A percentile compares a stretch with the other conserved stretches of the same genome.
These are phyloP conservation scores for Cladosporium colombiae DNA, from an alignment of 2,329 filamentous ascomycete genomes.

Conservation along the genomic window DNA sequence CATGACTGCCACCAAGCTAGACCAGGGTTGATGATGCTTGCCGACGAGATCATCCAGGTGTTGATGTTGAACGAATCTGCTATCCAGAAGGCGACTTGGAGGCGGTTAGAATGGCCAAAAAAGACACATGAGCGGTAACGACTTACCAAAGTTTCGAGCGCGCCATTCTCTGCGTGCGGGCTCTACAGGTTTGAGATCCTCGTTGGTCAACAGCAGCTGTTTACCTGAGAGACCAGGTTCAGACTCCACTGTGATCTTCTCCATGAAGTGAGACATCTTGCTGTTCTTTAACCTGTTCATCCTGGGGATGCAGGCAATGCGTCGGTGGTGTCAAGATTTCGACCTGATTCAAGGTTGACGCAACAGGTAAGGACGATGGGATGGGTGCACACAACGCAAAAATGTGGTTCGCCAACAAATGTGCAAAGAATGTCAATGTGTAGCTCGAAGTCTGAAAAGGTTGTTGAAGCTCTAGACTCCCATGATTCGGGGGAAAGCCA, in stretches of 20 bases:
- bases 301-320: conserved; percentile 4
- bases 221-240: conserved; percentile 76
- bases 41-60: conserved; percentile 51
- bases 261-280: conserved; percentile 35
- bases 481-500: not conserved
- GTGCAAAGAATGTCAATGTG: not conserved
- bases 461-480: not conserved
- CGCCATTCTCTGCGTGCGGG: conserved; percentile 79
- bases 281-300: conserved; percentile 47
- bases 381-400: not conserved
- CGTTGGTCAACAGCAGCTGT: conserved; percentile 84
- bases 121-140: not conserved
- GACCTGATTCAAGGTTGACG: not conserved
- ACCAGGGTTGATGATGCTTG: conserved; percentile 53
- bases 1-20: conserved; percentile 43
- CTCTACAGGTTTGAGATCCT: conserved; percentile 61
- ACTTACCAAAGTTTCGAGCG: conserved; percentile 68
- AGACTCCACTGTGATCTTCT: conserved; percentile 69
- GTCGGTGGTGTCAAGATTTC: not conserved
- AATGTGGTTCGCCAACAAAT: not conserved
- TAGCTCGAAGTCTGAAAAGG: not conserved
- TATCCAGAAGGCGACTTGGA: conserved; percentile 71
- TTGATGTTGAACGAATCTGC: conserved; percentile 66
- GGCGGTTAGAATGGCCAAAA: not conserved
- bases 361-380: not conserved